phyloP scores from a whole-genome alignment of 1,139 yeast genomes.

The Yamadazyma dendronema region DNA sequence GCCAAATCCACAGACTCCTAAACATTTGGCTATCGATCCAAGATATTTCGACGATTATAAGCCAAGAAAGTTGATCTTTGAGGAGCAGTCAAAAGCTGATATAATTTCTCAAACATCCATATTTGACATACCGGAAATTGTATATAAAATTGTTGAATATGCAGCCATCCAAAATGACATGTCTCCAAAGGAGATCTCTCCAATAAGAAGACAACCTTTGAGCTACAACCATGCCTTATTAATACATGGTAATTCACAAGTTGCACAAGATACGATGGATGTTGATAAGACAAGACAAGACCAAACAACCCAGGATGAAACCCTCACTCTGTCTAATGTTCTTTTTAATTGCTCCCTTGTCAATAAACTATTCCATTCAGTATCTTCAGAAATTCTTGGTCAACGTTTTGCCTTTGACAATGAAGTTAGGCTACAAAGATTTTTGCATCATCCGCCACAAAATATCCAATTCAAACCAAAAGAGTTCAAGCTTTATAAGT shows the following conservation, averaged over 20 bases:
- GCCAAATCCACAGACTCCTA: slow-evolving; percentile 16
- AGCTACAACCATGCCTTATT: slow-evolving; percentile 56
- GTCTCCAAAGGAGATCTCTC: slow-evolving; percentile 59
- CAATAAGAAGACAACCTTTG: slow-evolving; percentile 64
- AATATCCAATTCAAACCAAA: slow-evolving; percentile 23
- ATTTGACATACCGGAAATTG: slow-evolving; percentile 75
- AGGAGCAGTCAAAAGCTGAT: neutral
- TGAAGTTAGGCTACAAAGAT: slow-evolving; percentile 46
- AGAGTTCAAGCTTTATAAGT: slow-evolving; percentile 35
- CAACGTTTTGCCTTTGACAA: slow-evolving; percentile 55
- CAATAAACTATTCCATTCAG: slow-evolving; percentile 60
- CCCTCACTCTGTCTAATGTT: slow-evolving; percentile 15
- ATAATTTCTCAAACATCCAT: slow-evolving; percentile 39
- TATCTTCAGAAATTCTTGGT: slow-evolving; percentile 55
- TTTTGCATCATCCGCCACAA: slow-evolving; percentile 19
- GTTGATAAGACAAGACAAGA: slow-evolving; percentile 10
- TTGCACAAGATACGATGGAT: slow-evolving; percentile 54
- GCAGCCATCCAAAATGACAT: slow-evolving; percentile 50
- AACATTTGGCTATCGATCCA: neutral
- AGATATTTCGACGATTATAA: slow-evolving; percentile 7
- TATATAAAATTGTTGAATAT: slow-evolving; percentile 55
- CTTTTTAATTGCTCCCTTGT: slow-evolving; percentile 66
- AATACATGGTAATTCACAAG: slow-evolving; percentile 47
- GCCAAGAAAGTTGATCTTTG: slow-evolving; percentile 5
- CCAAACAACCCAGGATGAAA: neutral